Evolutionary conservation across 257 asterid species (phyloP), one percentile per base, ranked within the genome.

Genomic region (Penstemon eatonii): DNA sequence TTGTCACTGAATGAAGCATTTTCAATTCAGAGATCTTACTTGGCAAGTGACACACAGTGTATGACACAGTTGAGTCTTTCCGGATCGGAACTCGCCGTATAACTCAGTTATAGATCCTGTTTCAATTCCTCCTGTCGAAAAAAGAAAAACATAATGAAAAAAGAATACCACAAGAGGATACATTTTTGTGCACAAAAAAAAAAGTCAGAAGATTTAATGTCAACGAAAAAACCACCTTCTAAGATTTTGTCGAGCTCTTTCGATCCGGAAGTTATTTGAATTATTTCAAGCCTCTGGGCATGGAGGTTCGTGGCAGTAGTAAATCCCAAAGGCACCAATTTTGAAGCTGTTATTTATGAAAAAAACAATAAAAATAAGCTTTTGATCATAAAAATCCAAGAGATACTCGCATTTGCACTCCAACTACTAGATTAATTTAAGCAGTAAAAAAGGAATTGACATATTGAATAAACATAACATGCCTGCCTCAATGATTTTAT

Each of bases 401-500:
- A 59, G 10, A 3, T 59, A 56, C n/a, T 42, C 66, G 39, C 47
- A 54, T 56, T 56, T 51, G 45, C 59, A 25, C n/a, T 18, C 3
- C 56, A 11, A 45, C 3, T 45, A 33, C 3, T 42, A 7, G 8
- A 4, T 4, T 68, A 11, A 53, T 33, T 37, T 40, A 19, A 49
- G 15, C 25, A 60, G 45, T 7, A 52, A 61, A 47, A n/a, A 4
- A 65, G 39, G 41, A 33, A 52, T 25, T 1, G 33, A 25, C 33
- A 25, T 56, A 18, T 39, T 59, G 69, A 56, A 70, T 52, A 56
- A 50, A 19, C 57, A 52, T 44, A 66, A 81, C 96, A 56, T 85
- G 88, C 97, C 99, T 85, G 97, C 97, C 74, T 93, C 99, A 33
- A 90, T 86, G 73, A 93, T 93, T 81, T 93, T 93, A 82, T 93